Base-by-base conservation (phyloP, 1,139 yeast genomes). In the Yamadazyma atmosphaerica region DNA sequence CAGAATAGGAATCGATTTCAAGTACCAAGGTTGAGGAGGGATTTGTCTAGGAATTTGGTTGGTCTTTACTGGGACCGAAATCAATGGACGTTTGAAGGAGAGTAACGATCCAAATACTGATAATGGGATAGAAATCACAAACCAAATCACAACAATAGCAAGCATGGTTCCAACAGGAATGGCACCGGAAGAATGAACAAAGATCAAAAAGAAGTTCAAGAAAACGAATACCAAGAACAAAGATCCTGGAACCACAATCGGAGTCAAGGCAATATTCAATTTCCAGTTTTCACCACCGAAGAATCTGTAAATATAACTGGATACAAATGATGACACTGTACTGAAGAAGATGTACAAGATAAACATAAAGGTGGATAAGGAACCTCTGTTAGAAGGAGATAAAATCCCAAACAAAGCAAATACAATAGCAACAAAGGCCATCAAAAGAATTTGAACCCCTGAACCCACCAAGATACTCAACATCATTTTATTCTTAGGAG, bases 41-140 rank as follows among this genome's bases (percentile, higher is more conserved):
- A 92, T 85, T 65, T 92, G 98, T 64, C 98, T 81, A 45, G 97
- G 96, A 50, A 92, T 92, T 68, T 90, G 96, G 55, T 84, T 86
- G 18, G 95, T 88, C 55, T 88, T 83, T 23, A 90, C 95, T 11
- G 98, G 98, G 32, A 78, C 68, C 9, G 72, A 60, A 45, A 83
- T 61, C 33, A 77, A 58, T 18, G 81, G 79, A 54, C 74, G 76
- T 64, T 79, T 88, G 52, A 83, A 74, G 1, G 95, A 94, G 39
- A 85, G 57, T 36, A 89, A 66, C 0, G 96, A 85, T 12, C 97
- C 97, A 35, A 78, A 69, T 9, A 84, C 73, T 1, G 97, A 83
- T 41, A 90, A 70, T 33, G 99, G 99, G 27, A 89, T 74, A 3
- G 96, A 86, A 40, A 92, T 72, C 21, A 83, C 62, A 54, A 88